These are phyloP conservation scores for Pseudopyrenochaeta lycopersici DNA, from an alignment of 2,329 filamentous ascomycete species.

Conservation along the genomic window DNA sequence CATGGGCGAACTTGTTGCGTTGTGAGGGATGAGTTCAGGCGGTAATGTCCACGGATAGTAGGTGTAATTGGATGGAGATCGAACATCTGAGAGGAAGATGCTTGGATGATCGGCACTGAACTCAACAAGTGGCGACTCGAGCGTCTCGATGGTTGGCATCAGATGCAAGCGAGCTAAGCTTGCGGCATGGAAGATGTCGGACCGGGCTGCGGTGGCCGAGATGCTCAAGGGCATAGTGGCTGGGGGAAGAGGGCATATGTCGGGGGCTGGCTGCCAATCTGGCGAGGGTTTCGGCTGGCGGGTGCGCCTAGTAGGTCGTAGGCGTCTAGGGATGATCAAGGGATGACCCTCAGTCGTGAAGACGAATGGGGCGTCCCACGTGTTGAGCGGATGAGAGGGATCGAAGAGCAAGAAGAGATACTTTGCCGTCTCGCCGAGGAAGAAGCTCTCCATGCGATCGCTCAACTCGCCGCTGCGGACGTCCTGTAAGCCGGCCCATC, in stretches of 20 bases:
- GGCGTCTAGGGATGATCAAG: slow-evolving; percentile 74
- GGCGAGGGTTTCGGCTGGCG: neutral
- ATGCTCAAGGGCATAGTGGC: slow-evolving; percentile 71
- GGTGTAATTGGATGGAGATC: slow-evolving; percentile 77
- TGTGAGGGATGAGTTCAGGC: slow-evolving; percentile 72
- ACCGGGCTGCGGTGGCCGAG: slow-evolving; percentile 80
- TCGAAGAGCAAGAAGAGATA: slow-evolving; percentile 95
- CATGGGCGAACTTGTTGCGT: slow-evolving; percentile 81
- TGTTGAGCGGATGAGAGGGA: slow-evolving; percentile 84
- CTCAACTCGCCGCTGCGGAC: slow-evolving; percentile 77
- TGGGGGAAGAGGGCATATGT: slow-evolving; percentile 73
- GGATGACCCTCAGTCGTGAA: slow-evolving; percentile 98
- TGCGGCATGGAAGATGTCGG: slow-evolving; percentile 88
- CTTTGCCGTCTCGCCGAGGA: slow-evolving; percentile 94
- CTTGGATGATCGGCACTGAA: slow-evolving; percentile 64
- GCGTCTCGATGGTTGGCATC: slow-evolving; percentile 67
- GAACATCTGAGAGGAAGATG: slow-evolving; percentile 62
- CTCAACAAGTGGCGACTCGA: slow-evolving; percentile 65
- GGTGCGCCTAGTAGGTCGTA: slow-evolving; percentile 31
- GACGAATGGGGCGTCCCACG: slow-evolving; percentile 84
- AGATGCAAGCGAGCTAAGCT: slow-evolving; percentile 83
- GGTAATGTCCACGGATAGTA: slow-evolving; percentile 96
- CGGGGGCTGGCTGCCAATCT: slow-evolving; percentile 42
- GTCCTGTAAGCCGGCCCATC: slow-evolving; percentile 82
- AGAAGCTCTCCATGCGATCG: slow-evolving; percentile 99